These are phyloP conservation scores for Nakazawaea wyomingensis DNA, from an alignment of 805 yeast genomes.

Conservation along the genomic window DNA sequence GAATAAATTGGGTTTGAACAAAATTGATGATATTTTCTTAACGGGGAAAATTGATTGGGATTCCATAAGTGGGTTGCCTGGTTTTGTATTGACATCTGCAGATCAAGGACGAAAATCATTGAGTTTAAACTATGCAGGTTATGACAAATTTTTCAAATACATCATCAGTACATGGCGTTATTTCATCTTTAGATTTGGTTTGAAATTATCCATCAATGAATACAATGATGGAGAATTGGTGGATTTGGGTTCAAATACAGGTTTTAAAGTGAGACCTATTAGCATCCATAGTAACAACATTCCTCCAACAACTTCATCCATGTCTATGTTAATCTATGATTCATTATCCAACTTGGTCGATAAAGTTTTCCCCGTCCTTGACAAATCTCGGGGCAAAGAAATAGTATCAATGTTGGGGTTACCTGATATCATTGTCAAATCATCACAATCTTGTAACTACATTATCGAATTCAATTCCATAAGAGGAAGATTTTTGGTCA, in stretches of 20 bases:
- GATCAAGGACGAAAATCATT: conserved; percentile 66
- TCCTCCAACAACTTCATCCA: background rate
- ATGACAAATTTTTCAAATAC: conserved; percentile 38
- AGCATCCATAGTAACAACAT: background rate
- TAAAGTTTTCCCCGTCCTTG: conserved; percentile 49
- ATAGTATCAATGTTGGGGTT: background rate
- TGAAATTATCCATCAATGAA: conserved; percentile 37
- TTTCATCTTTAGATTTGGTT: conserved; percentile 77
- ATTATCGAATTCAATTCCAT: conserved; percentile 60
- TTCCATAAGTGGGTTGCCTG: conserved; percentile 89
- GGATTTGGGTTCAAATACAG: conserved; percentile 13
- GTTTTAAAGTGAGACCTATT: conserved; percentile 6
- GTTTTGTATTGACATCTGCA: conserved; percentile 72
- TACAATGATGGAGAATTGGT: conserved; percentile 15
- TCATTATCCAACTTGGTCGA: conserved; percentile 29
- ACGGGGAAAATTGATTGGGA: conserved; percentile 79
- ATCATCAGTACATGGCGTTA: conserved; percentile 78
- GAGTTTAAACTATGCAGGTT: conserved; percentile 48
- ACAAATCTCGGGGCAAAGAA: background rate
- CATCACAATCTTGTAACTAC: conserved; percentile 51
- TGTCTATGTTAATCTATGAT: background rate
- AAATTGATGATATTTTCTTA: conserved; percentile 60
- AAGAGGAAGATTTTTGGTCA: conserved; percentile 71
- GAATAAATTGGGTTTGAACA: conserved; percentile 50
- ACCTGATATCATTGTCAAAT: conserved; percentile 13